Base-by-base conservation (phyloP, 495 filamentous ascomycete genomes). In the Annulohypoxylon maeteangense region DNA sequence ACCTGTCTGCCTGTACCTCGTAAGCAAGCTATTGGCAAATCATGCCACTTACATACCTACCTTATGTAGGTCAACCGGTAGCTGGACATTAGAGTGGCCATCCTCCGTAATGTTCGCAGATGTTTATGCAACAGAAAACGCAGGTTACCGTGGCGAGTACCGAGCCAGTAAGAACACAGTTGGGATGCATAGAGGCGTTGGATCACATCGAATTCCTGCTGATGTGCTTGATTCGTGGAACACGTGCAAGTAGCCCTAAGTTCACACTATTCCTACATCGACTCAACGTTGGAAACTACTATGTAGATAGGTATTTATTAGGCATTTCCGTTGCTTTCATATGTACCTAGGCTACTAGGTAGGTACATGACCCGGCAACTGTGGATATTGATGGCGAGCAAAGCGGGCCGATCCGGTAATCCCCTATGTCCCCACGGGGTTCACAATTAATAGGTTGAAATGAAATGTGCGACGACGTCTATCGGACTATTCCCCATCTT, bases 381-480 rank as follows among this genome's bases (percentile, higher is more conserved):
- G 55, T 58, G 57, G 63, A 51, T 42, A 51, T 6, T 1, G 40
- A 66, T 29, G 36, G 18, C 18, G 32, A 18, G 40, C 38, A 22
- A 63, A 57, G 25, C 59, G 66, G 58, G 14, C 18, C 59, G 67
- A 25, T 36, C 53, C 67, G 59, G 53, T 32, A 68, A 12, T 32
- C 32, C 11, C 18, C n/a, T 8, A 23, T 31, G 10, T 47, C 59
- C 58, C 66, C 51, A 44, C 40, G 59, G 59, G 66, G 58, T 18
- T 36, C 31, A n/a, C n/a, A n/a, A n/a, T n/a, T n/a, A 29, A 29
- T 6, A 29, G n/a, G 31, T 14, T 40, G 32, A 23, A n/a, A 32
- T 38, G 59, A 36, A 1, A 27, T 42, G 32, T 54, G 38, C 7
- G 14, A 63, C 23, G 1, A 20, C n/a, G 14, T 23, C 16, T 51